phyloP scores from a whole-genome alignment of 768 basidiomycete species.

The Mrakia gelida region DNA sequence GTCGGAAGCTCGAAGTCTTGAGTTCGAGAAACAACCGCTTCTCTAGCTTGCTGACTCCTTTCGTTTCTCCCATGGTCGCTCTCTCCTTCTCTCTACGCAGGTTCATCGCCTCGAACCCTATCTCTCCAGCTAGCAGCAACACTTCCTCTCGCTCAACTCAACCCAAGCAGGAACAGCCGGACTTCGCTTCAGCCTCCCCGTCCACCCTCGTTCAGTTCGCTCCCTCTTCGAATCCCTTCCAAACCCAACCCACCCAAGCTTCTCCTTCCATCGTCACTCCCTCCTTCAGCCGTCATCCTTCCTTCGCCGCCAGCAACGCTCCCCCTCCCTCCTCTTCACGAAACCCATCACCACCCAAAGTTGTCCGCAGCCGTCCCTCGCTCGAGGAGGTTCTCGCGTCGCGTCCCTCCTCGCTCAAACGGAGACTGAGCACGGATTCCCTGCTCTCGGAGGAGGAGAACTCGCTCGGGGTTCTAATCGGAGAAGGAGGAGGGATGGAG shows the following conservation, averaged over 20 bases:
- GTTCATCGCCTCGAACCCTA: not conserved
- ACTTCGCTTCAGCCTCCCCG: conserved; percentile 3
- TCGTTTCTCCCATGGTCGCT: not conserved
- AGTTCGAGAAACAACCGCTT: no score
- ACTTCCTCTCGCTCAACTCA: not conserved
- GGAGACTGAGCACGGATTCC: not conserved
- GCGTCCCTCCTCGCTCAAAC: not conserved
- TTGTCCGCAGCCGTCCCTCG: conserved; percentile 10
- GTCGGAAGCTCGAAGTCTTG: no score
- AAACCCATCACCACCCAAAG: conserved; percentile 1
- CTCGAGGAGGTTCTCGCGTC: conserved; percentile 26
- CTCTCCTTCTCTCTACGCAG: not conserved
- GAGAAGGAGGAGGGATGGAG: not conserved
- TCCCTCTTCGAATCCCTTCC: not conserved
- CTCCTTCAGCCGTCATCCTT: not conserved
- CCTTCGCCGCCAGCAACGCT: not conserved
- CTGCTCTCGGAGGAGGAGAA: not conserved
- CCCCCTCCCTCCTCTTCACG: not conserved
- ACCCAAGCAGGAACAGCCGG: not conserved
- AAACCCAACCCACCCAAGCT: not conserved
- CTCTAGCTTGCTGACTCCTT: not conserved
- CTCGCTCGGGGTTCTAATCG: not conserved
- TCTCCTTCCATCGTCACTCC: not conserved
- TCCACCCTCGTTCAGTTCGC: not conserved
- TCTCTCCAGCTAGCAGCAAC: conserved; percentile 12